A percentile compares a stretch with the other conserved stretches of the same genome.
Evolutionary conservation across 768 basidiomycete species (phyloP).

Genomic region (Tricholoma bakamatsutake): DNA sequence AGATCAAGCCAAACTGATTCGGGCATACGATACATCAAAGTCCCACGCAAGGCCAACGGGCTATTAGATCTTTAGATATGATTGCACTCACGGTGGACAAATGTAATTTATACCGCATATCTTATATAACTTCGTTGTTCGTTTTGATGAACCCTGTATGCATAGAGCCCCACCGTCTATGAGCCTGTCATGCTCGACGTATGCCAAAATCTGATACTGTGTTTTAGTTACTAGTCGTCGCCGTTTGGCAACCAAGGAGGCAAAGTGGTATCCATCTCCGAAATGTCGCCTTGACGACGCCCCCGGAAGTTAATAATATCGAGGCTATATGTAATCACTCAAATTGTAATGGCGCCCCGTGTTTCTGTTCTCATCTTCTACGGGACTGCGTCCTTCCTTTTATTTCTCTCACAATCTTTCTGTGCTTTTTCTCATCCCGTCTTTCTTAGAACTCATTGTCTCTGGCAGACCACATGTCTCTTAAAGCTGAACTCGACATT

Average conservation of each 20-base stretch:
- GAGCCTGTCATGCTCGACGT: too few species aligned
- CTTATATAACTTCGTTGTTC: conserved; percentile 11
- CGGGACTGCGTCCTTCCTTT: conserved; percentile 41
- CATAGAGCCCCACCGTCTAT: too few species aligned
- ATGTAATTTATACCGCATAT: conserved; percentile 31
- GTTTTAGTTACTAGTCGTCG: too few species aligned
- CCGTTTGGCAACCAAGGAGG: too few species aligned
- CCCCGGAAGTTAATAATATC: not conserved
- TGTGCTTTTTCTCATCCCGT: conserved; percentile 10
- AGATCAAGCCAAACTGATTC: conserved; percentile 81
- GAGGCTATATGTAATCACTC: too few species aligned
- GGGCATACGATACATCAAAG: conserved; percentile 85
- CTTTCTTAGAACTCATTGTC: conserved; percentile 23
- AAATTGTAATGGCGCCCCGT: conserved; percentile 14
- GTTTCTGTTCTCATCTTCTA: conserved; percentile 21
- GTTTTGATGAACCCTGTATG: not conserved
- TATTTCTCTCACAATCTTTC: conserved; percentile 5
- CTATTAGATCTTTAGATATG: conserved; percentile 38
- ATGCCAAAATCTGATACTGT: too few species aligned
- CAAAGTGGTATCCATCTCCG: too few species aligned
- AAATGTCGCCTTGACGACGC: conserved; percentile 27
- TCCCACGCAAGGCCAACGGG: conserved; percentile 67
- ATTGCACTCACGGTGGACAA: not conserved
- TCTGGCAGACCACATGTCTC: conserved; percentile 39
- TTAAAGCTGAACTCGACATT: conserved; percentile 74